These are phyloP conservation scores for Zymoseptoria passerinii DNA, from an alignment of 2,329 filamentous ascomycete species.

Conservation along the genomic window DNA sequence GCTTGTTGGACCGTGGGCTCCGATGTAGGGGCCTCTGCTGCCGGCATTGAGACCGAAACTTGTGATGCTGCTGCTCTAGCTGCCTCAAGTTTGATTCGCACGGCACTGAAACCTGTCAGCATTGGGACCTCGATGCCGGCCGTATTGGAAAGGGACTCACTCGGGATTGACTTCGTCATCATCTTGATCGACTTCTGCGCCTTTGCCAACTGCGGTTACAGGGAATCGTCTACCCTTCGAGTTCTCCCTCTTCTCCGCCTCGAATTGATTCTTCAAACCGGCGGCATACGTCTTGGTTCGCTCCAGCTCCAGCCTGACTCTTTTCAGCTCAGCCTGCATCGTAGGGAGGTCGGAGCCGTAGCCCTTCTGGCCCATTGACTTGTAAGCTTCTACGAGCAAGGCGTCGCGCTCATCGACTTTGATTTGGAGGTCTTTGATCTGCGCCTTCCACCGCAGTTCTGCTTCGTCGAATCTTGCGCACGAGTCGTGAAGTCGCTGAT, in stretches of 20 bases:
- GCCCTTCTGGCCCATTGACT: background rate
- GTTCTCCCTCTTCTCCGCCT: slow-evolving; percentile 12
- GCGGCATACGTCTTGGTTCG: slow-evolving; percentile 3
- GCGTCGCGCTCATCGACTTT: slow-evolving; percentile 1
- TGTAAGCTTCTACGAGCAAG: slow-evolving; percentile 1
- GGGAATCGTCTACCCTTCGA: slow-evolving; percentile 3
- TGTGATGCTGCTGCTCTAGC: background rate
- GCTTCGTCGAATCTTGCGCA: slow-evolving; percentile 4
- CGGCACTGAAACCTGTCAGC: background rate
- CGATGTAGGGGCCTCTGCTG: background rate
- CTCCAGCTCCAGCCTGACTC: slow-evolving; percentile 8
- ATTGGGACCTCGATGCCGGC: background rate
- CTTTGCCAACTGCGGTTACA: slow-evolving; percentile 4
- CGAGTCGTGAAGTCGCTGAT: slow-evolving; percentile 7
- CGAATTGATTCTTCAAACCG: slow-evolving; percentile 13
- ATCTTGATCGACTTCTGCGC: slow-evolving; percentile 8
- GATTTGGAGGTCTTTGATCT: slow-evolving; percentile 4
- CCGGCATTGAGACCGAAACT: background rate
- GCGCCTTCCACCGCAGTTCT: slow-evolving; percentile 3
- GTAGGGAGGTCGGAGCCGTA: background rate
- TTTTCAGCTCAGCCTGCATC: slow-evolving; percentile 5
- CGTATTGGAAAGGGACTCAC: background rate
- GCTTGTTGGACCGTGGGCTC: background rate
- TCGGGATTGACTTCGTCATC: slow-evolving; percentile 12
- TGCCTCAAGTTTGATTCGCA: background rate